Base-by-base conservation (phyloP, 441 rosid genomes). In the Pelargonium fulgidum region DNA sequence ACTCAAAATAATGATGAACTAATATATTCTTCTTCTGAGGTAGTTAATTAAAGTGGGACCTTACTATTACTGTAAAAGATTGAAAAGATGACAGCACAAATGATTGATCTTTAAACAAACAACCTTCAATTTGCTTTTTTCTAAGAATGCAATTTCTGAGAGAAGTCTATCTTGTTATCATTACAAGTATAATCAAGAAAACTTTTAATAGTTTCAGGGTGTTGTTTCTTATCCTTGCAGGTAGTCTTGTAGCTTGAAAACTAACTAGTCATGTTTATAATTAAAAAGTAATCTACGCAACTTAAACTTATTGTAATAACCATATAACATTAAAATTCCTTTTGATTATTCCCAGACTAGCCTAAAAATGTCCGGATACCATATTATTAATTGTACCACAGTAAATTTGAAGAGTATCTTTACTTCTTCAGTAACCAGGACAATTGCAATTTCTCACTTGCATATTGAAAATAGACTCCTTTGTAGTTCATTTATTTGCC, bases 121-220 rank as follows among this genome's bases (percentile, higher is more conserved):
- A 54, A 24, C 24, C 61, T 17, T 54, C 61, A 4, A 16, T 16
- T 16, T 17, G 17, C 20, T 54, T 19, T 8, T 54, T 54, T 59
- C 64, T 20, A 36, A 59, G 11, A 59, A 59, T 59, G n/a, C 64
- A 59, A 22, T 59, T 59, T 59, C 36, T 59, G 36, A 59, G 36
- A 22, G 24, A 59, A 22, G 11, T 13, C 64, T 7, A 16, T 56
- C 64, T 59, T 59, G 64, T 59, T 59, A 59, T 59, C 14, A 20
- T 59, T 24, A 59, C 36, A 22, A 59, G 64, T 20, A 59, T 29
- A 59, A 59, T 59, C 64, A 3, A 9, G 64, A 22, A 59, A 20
- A 8, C 36, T 1, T 59, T 22, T 22, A 10, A 36, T 3, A 59
- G 36, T 59, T 59, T 59, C 64, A 59, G n/a, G 36, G 64, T 36